phyloP scores from a whole-genome alignment of 176 grass and related monocot genomes.

The Phoenix dactylifera region DNA sequence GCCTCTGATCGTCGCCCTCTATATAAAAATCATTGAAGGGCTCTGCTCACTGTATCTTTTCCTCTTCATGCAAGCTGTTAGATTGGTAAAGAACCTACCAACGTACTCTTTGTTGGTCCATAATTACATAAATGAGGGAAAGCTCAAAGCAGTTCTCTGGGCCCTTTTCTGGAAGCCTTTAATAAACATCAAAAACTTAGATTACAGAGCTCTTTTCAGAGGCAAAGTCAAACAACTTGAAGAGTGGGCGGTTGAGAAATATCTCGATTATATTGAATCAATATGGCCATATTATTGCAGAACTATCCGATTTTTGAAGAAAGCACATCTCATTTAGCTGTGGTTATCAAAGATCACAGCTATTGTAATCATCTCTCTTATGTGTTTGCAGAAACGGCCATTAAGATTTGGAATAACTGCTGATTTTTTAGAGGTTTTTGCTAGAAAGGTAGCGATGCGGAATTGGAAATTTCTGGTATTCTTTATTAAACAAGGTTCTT shows the following conservation, averaged over 20 bases:
- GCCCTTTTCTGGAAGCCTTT: slow-evolving; percentile 6
- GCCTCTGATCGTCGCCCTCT: too few species aligned
- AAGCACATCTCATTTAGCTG: slow-evolving; percentile 18
- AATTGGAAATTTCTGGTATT: too few species aligned
- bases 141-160: slow-evolving; percentile 1
- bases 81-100: slow-evolving; percentile 2
- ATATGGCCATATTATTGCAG: slow-evolving; percentile 30
- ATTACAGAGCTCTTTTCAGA: slow-evolving; percentile 4
- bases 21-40: too few species aligned
- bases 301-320: slow-evolving; percentile 21
- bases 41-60: too few species aligned
- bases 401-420: too few species aligned
- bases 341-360: neutral
- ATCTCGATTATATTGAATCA: slow-evolving; percentile 16
- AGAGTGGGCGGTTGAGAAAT: slow-evolving; percentile 8
- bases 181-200: slow-evolving; percentile 8
- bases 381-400: too few species aligned
- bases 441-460: too few species aligned
- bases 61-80: too few species aligned
- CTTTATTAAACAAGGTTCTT: too few species aligned
- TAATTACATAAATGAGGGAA: slow-evolving; percentile 10
- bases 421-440: too few species aligned
- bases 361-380: too few species aligned
- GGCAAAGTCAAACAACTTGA: slow-evolving; percentile 3
- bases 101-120: slow-evolving; percentile 7